phyloP scores from a whole-genome alignment of 345 rosid genomes.

The Heritiera littoralis region DNA sequence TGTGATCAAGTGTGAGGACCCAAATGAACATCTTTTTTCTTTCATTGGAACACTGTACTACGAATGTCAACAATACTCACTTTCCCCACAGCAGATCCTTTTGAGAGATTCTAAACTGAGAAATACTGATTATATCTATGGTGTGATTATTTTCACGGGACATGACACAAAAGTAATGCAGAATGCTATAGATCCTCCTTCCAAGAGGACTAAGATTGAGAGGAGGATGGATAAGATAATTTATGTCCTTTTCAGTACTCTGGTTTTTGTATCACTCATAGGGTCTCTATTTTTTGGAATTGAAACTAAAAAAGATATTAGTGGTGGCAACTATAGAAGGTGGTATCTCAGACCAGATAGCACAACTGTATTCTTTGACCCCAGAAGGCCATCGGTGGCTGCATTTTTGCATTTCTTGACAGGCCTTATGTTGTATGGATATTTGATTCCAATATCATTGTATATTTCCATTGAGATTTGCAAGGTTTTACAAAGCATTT shows the following conservation, averaged over 20 bases:
- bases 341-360: constrained; percentile 86
- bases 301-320: constrained; percentile 53
- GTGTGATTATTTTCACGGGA: constrained; percentile 85
- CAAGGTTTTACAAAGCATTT: constrained; percentile 84
- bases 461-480: constrained; percentile 85
- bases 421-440: constrained; percentile 87
- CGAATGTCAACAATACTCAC: constrained; percentile 41
- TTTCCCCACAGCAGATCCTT: constrained; percentile 75
- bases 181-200: constrained; percentile 82
- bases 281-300: constrained; percentile 77
- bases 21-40: constrained; percentile 71
- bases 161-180: constrained; percentile 97
- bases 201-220: constrained; percentile 91
- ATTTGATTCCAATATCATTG: constrained; percentile 87
- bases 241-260: constrained; percentile 71
- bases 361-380: constrained; percentile 60
- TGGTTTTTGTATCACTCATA: constrained; percentile 59
- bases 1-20: constrained; percentile 74
- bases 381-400: constrained; percentile 51
- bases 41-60: constrained; percentile 72
- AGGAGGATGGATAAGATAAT: constrained; percentile 86
- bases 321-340: constrained; percentile 46
- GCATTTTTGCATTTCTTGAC: constrained; percentile 86
- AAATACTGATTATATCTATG: constrained; percentile 64
- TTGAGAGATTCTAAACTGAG: constrained; percentile 83